Evolutionary conservation across 768 basidiomycete genomes (phyloP).

Genomic region (Calocybe cyanea): DNA sequence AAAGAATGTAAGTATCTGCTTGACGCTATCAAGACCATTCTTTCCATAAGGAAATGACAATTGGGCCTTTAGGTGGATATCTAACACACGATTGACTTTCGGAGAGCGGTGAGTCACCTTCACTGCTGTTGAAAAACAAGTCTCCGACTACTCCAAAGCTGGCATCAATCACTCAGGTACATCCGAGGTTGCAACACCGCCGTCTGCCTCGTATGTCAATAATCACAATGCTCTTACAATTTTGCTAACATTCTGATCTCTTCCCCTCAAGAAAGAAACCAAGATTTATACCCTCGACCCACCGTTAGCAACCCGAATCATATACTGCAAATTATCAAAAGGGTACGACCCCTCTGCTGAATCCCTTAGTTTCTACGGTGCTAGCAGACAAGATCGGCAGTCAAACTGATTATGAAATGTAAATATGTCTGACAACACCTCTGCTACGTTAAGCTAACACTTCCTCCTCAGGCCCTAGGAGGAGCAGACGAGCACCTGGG

Average conservation of each 20-base stretch:
- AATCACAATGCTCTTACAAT: not conserved
- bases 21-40: constrained; percentile 91
- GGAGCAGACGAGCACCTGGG: no score
- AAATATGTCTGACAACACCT: no score
- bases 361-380: no score
- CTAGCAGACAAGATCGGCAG: no score
- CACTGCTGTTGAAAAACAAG: constrained; percentile 95
- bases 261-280: no score
- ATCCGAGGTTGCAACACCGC: constrained; percentile 2
- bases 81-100: constrained; percentile 74
- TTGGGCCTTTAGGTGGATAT: constrained; percentile 94
- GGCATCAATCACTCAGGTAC: constrained; percentile 41
- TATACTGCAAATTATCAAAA: no score
- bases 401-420: no score
- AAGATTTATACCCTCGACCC: no score
- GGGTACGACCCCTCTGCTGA: no score
- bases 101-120: constrained; percentile 90
- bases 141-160: constrained; percentile 79
- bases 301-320: no score
- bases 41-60: constrained; percentile 91
- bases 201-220: constrained; percentile 2
- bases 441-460: no score
- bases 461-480: no score
- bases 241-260: not conserved
- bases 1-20: constrained; percentile 79